Evolutionary conservation across 768 basidiomycete species (phyloP), one percentile per base, ranked within the genome.

Genomic region (Lactifluus echinatus): DNA sequence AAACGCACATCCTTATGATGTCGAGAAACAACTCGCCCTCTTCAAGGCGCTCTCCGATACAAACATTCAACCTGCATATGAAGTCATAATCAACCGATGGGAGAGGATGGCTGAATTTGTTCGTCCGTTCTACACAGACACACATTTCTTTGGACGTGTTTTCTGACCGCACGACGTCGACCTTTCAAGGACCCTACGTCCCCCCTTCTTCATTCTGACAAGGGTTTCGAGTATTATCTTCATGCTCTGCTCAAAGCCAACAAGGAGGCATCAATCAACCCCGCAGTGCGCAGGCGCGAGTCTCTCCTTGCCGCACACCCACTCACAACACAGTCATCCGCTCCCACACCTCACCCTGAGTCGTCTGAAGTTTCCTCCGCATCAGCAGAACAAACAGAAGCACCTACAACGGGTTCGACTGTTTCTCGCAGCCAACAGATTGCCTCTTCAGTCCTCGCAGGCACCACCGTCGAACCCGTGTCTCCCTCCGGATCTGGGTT

Each of bases 21-120:
- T 87, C 21, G 62, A 72, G 21, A 87, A 83, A 64, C 90, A 93
- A 65, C 68, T 92, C 55, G 75, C 80, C 2, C 72, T 91, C 14
- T 85, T 82, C 67, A 77, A 80, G 23, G 89, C 85, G 17, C 72
- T 93, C 28, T 64, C 79, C 21, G 79, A 80, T 0, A 85, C 85
- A 0, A 79, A 81, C 50, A 73, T 85, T 33, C 81, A 79, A 55
- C 76, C 83, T 12, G 89, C 82, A 0, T 84, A 84, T 68, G 84
- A 89, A 57, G 72, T 87, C 23, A 72, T 91, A 55, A 81, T 89
- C 55, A 82, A 74, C 65, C 80, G 89, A 54, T 93, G 90, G 89
- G 89, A 93, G 67, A 77, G 83, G 63, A 82, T 85, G 78, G 80
- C 80, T 65, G 86, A 91, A 78, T 89, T 85, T 66, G 90, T 91